Base-by-base conservation (phyloP, 2,329 filamentous ascomycete genomes). In the Fusarium sp. region DNA sequence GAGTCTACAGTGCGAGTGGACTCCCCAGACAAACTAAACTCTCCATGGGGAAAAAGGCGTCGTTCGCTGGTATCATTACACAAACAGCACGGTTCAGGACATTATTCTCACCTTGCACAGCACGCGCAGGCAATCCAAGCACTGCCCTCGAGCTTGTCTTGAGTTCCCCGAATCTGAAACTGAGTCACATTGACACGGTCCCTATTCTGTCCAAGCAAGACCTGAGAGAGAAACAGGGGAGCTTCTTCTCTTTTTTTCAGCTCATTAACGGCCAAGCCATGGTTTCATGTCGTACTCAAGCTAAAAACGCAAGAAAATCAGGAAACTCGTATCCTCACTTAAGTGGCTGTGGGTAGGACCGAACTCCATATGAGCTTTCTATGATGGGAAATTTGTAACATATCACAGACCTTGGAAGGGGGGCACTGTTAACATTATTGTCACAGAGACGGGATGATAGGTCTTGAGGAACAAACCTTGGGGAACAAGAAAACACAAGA, bases 131-230 rank as follows among this genome's bases (percentile, higher is more conserved):
- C 56, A 57, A 41, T 56, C 38, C 45, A 31, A 35, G 39, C 57
- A 63, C 45, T 56, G 51, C 44, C 56, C 67, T 73, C 51, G 63
- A 73, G 42, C n/a, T 31, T 45, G 38, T 33, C 45, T 60, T 73
- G 55, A 52, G 70, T 56, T 41, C 59, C 59, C 57, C 59, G 48
- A 72, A 72, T 65, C 67, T 73, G 70, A 73, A 73, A 73, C 71
- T 73, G 71, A 73, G 71, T 73, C 63, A 73, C 71, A 42, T 54
- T 51, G 67, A 73, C 62, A 49, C 42, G 44, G 70, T 66, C 62
- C 62, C 51, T 60, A 45, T 60, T 42, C 44, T 37, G 54, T 60
- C 58, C 45, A 21, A 54, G 44, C 39, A 54, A 58, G 42, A 29
- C 27, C 41, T 51, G 55, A 46, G 45, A 66, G 55, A 46, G 49